phyloP scores from a whole-genome alignment of 1,139 yeast genomes.

The Debaryomyces sp. region DNA sequence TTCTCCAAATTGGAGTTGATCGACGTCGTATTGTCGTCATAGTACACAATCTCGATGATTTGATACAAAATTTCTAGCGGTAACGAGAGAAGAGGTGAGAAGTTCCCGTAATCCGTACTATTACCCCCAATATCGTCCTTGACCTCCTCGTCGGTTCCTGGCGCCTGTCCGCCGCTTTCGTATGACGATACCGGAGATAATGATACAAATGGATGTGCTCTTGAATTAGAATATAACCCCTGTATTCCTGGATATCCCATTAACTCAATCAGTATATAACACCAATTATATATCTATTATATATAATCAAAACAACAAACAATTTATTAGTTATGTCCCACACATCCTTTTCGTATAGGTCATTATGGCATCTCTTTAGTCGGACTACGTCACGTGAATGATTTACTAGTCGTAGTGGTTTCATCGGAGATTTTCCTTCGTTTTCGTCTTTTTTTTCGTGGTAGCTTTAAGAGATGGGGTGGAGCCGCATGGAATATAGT shows the following conservation, averaged over 20 bases:
- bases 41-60: slow-evolving; percentile 48
- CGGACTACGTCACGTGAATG: neutral
- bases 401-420: neutral
- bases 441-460: neutral
- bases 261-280: neutral
- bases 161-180: slow-evolving; percentile 1
- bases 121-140: neutral
- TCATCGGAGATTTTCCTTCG: neutral
- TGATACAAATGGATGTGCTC: slow-evolving; percentile 5
- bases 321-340: neutral
- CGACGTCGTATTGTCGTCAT: slow-evolving; percentile 41
- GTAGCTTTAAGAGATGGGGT: neutral
- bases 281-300: neutral
- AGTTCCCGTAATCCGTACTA: neutral
- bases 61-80: slow-evolving; percentile 48
- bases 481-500: neutral
- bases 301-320: neutral
- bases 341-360: neutral
- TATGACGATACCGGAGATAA: slow-evolving; percentile 9
- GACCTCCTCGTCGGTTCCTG: neutral
- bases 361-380: neutral
- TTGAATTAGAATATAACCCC: neutral
- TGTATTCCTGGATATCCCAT: slow-evolving; percentile 7
- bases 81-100: slow-evolving; percentile 21
- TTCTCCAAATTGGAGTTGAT: slow-evolving; percentile 47